Evolutionary conservation across 108 stramenopile genomes (phyloP).

Genomic region (Pseudonitzschia pungens): DNA sequence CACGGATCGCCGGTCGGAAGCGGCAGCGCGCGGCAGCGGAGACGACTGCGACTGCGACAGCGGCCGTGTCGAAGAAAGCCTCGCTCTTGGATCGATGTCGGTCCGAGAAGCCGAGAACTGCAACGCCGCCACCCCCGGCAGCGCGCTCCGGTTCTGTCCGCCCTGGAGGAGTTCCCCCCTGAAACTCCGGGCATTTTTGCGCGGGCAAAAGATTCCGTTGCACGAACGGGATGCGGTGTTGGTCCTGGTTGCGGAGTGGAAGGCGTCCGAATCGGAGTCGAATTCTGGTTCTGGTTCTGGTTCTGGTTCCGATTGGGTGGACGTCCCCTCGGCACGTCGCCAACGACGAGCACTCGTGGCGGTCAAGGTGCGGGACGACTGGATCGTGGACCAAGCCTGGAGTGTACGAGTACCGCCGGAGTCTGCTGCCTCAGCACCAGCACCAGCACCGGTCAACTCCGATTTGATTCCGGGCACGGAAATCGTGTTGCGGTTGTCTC

Average conservation of each 20-base stretch:
- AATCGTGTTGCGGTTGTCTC: no score
- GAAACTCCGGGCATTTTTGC: conserved; percentile 84
- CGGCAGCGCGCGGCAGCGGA: no score
- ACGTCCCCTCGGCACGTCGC: not conserved
- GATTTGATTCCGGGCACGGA: no score
- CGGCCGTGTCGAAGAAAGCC: no score
- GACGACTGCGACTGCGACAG: no score
- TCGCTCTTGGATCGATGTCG: not conserved
- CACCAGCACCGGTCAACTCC: no score
- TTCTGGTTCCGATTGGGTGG: no score
- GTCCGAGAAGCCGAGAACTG: not conserved
- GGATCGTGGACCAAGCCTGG: not conserved
- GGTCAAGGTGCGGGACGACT: not conserved
- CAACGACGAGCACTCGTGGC: not conserved
- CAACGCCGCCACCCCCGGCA: not conserved
- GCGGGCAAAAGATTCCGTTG: conserved; percentile 86
- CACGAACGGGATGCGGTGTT: conserved; percentile 53
- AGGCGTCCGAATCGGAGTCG: not conserved
- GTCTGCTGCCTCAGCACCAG: no score
- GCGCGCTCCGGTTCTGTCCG: conserved; percentile 53
- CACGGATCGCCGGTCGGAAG: not conserved
- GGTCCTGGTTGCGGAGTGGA: conserved; percentile 1
- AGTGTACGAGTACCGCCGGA: no score
- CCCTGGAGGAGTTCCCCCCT: conserved; percentile 67
- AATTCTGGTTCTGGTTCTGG: not conserved